Percentiles rank a stretch among this genome's conserved stretches.
Conservation (phyloP, 1,139 yeast species). For the Yamadazyma blattariae region DNA sequence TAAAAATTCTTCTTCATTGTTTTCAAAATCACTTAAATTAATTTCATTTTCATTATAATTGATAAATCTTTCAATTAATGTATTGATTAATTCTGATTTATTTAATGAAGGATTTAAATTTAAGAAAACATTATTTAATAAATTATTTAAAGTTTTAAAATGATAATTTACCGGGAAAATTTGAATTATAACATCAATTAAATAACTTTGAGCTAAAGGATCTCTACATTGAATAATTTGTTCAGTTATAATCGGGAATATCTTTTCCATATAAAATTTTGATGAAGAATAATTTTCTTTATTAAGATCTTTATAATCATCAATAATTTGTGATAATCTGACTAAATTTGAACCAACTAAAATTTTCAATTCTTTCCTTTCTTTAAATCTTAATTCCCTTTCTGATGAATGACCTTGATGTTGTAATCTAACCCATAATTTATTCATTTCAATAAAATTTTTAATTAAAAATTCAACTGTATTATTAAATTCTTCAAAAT, state of each 20-base stretch:
- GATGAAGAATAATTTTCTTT: constrained; percentile 31
- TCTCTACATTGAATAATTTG: constrained; percentile 93
- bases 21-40: constrained; percentile 22
- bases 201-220: constrained; percentile 85
- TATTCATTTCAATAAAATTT: constrained; percentile 95
- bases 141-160: constrained; percentile 63
- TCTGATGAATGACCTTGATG: constrained; percentile 94
- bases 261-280: constrained; percentile 55
- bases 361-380: constrained; percentile 85
- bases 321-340: constrained; percentile 82
- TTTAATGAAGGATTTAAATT: constrained; percentile 67
- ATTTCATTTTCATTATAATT: constrained; percentile 42
- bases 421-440: constrained; percentile 93
- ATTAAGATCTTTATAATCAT: constrained; percentile 41
- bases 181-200: constrained; percentile 85
- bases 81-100: constrained; percentile 61
- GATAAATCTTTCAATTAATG: constrained; percentile 73
- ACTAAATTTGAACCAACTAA: constrained; percentile 92
- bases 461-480: constrained; percentile 72
- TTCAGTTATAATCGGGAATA: constrained; percentile 80
- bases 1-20: constrained; percentile 10
- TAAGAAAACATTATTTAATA: constrained; percentile 63
- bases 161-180: constrained; percentile 95
- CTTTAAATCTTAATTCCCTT: constrained; percentile 67
- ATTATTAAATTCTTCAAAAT: constrained; percentile 53